Evolutionary conservation across 176 grass and related monocot species (phyloP), one percentile per base, ranked within the genome.

Genomic region (Saccharum officinarum): DNA sequence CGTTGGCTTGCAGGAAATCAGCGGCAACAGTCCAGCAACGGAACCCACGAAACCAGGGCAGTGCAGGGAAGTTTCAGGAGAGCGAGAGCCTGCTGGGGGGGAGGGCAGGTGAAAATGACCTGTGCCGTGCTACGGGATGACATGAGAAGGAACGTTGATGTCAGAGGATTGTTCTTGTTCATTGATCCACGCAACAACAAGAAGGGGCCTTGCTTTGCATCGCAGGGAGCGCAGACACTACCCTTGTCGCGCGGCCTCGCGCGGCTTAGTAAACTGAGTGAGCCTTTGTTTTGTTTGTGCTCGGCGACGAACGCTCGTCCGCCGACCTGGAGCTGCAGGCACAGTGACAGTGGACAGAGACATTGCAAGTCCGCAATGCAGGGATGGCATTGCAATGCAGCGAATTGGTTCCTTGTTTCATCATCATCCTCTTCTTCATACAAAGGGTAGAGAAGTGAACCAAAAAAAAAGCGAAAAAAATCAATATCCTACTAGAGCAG

Each of bases 241-340:
- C 55, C 7, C 55, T n/a, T 22, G 20, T 22, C 46, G 46, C 46
- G 34, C 34, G 34, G 16, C 17, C 5, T 2, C 1, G 50, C 47
- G 5, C 52, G 9, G 52, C 78, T n/a, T n/a, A n/a, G n/a, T n/a
- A n/a, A n/a, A n/a, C n/a, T 60, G 81, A 84, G 87, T 75, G 87
- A 2, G 26, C 57, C 25, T 65, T 62, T 62, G n/a, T 25, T 46
- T 78, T 65, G 79, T 44, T 64, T 80, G 52, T 33, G 70, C 54
- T 46, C 6, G 69, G 22, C 69, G 10, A 11, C 26, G 57, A 0
- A 3, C 26, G 22, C 25, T 3, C 20, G 55, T 59, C 20, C 20
- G 20, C 69, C 81, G 68, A 23, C 81, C 42, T 15, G 36, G 40
- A 18, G 10, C 59, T 62, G n/a, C 59, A 25, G 59, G 22, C 74